Evolutionary conservation across 108 stramenopile species (phyloP).

Genomic region (Epithemia pelagica): DNA sequence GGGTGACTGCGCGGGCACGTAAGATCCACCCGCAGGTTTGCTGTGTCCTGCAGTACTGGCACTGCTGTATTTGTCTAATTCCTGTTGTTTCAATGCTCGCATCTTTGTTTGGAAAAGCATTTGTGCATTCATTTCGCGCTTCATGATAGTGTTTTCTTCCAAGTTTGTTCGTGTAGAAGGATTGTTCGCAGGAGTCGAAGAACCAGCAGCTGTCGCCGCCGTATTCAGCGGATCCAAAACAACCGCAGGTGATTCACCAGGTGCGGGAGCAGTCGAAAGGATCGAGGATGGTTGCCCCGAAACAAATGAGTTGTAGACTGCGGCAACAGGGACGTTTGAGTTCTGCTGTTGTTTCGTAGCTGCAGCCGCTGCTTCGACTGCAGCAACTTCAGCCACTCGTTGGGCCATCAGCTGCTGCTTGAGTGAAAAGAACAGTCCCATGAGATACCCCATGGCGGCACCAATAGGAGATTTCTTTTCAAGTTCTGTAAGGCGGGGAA

Average conservation of each 20-base stretch:
- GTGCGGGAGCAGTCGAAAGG: not conserved
- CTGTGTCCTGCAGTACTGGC: not conserved
- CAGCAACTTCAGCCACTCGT: conserved; percentile 27
- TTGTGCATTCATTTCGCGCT: conserved; percentile 77
- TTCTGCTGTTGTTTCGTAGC: not conserved
- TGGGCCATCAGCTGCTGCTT: conserved; percentile 59
- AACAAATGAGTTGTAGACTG: conserved; percentile 16
- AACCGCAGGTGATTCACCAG: conserved; percentile 4
- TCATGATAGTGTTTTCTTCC: conserved; percentile 74
- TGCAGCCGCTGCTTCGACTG: conserved; percentile 6
- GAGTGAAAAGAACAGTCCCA: conserved; percentile 77
- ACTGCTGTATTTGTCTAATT: conserved; percentile 57
- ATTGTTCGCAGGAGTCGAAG: conserved; percentile 2
- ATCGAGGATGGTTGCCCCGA: not conserved
- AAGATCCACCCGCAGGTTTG: not conserved
- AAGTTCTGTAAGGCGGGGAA: conserved; percentile 57
- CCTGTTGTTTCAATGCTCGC: conserved; percentile 73
- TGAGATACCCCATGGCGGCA: conserved; percentile 68
- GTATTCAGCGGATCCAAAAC: not conserved
- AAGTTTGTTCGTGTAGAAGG: conserved; percentile 34
- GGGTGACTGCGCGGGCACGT: not conserved
- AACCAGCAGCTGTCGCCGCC: not conserved
- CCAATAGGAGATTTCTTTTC: conserved; percentile 74
- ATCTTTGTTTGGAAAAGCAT: conserved; percentile 80
- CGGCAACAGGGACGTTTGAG: conserved; percentile 7